Percentiles rank a stretch among this genome's conserved stretches.
These are phyloP conservation scores for Pseudocercospora vitis DNA, from an alignment of 2,329 filamentous ascomycete genomes.

Conservation along the genomic window DNA sequence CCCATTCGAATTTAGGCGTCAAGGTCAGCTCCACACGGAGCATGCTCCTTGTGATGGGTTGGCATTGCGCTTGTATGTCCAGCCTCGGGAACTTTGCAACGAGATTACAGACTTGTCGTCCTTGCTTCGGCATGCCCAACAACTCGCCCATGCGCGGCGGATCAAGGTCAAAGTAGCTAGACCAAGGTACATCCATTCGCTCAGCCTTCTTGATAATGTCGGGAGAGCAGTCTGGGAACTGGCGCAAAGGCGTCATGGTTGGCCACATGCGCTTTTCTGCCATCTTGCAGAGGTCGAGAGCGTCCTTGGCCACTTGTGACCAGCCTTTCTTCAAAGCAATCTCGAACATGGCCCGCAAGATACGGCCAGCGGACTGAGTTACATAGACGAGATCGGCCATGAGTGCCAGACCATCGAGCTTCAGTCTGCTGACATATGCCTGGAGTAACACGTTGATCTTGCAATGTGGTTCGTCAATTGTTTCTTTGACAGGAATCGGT, in stretches of 20 bases:
- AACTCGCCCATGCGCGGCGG: constrained; percentile 95
- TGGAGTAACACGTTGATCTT: constrained; percentile 98
- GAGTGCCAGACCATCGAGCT: constrained; percentile 86
- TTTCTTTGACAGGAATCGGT: constrained; percentile 95
- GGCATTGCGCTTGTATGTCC: constrained; percentile 88
- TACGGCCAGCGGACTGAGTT: constrained; percentile 94
- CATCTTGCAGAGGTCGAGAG: constrained; percentile 96
- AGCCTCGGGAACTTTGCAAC: constrained; percentile 91
- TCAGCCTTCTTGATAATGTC: constrained; percentile 92
- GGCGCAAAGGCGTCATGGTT: constrained; percentile 92
- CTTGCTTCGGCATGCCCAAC: constrained; percentile 84
- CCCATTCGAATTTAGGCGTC: constrained; percentile 94
- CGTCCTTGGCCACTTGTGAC: constrained; percentile 88
- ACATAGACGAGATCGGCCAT: constrained; percentile 99
- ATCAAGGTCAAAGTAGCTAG: constrained; percentile 92
- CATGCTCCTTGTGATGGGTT: constrained; percentile 92
- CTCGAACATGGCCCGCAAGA: constrained; percentile 92
- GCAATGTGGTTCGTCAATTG: constrained; percentile 91
- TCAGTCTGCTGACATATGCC: constrained; percentile 92
- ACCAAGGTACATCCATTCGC: constrained; percentile 90
- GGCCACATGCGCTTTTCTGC: constrained; percentile 99
- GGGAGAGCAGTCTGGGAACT: constrained; percentile 78
- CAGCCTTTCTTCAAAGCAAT: constrained; percentile 97
- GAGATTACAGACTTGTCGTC: constrained; percentile 78
- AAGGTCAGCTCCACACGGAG: constrained; percentile 86